These are phyloP conservation scores for Stentor roeselii DNA, from an alignment of 73 alveolate genomes.

Conservation along the genomic window DNA sequence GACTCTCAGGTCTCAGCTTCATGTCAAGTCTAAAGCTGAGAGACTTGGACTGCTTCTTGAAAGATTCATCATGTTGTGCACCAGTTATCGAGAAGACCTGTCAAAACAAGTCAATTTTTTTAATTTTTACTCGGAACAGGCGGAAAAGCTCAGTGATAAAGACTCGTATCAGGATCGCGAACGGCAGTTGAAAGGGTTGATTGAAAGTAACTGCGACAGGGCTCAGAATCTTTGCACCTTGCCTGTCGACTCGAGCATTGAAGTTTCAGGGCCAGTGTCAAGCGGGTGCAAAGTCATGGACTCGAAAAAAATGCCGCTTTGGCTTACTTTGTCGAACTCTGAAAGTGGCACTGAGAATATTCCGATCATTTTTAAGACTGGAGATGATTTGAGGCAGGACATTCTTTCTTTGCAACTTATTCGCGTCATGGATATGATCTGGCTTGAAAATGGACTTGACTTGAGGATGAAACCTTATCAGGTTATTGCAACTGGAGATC, in stretches of 20 bases:
- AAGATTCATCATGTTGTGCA: conserved; percentile 73
- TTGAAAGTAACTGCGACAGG: neutral
- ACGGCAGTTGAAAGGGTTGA: neutral
- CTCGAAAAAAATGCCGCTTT: conserved; percentile 64
- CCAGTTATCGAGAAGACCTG: conserved; percentile 38
- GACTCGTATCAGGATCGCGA: neutral
- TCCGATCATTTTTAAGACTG: conserved; percentile 41
- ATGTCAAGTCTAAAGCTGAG: conserved; percentile 60
- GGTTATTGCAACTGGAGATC: conserved; percentile 91
- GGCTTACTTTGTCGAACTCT: conserved; percentile 57
- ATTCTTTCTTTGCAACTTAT: conserved; percentile 82
- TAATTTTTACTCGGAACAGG: neutral
- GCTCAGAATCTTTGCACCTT: neutral
- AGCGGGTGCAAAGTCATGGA: conserved; percentile 66
- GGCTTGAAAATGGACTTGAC: conserved; percentile 90
- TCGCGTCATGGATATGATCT: conserved; percentile 91
- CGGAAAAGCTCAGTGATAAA: neutral
- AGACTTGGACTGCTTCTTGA: conserved; percentile 76
- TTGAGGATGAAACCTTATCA: conserved; percentile 89
- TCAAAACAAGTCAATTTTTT: neutral
- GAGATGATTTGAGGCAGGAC: conserved; percentile 98
- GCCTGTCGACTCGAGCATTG: conserved; percentile 5
- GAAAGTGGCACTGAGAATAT: conserved; percentile 31
- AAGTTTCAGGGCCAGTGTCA: conserved; percentile 20
- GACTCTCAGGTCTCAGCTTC: conserved; percentile 75